Percentiles rank a stretch among this genome's conserved stretches.
Conservation (phyloP, 768 basidiomycete genomes). For the Termitomyces sp. region DNA sequence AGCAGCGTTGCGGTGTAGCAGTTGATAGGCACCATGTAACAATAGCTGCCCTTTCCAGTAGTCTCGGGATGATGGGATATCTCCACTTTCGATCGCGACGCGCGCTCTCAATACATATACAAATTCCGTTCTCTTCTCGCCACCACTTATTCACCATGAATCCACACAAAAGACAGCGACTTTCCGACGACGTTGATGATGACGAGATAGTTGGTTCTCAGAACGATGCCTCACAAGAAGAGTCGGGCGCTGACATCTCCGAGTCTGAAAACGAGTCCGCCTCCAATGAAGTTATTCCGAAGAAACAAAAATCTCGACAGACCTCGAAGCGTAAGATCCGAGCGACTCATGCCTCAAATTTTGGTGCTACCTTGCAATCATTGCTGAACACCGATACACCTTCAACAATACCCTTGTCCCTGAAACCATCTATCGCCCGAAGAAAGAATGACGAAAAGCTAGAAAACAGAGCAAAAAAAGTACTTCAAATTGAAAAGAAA, state of each 20-base stretch:
- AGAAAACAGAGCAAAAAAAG: conserved; percentile 65
- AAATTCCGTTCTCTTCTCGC: neutral
- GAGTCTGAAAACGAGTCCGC: conserved; percentile 29
- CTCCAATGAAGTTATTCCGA: conserved; percentile 55
- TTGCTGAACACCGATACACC: conserved; percentile 69
- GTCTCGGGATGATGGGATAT: neutral
- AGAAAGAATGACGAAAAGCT: conserved; percentile 73
- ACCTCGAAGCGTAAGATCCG: conserved; percentile 80
- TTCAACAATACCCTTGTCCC: conserved; percentile 64
- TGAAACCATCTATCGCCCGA: conserved; percentile 67
- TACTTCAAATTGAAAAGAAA: conserved; percentile 64
- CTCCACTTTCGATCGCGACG: neutral
- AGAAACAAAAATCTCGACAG: conserved; percentile 64
- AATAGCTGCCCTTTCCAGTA: conserved; percentile 3
- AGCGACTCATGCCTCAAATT: conserved; percentile 68
- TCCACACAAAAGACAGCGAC: conserved; percentile 48
- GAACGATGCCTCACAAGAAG: conserved; percentile 13
- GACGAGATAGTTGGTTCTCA: conserved; percentile 11
- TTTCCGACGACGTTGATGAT: conserved; percentile 22
- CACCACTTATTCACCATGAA: conserved; percentile 30
- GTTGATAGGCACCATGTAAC: conserved; percentile 5
- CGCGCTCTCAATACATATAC: conserved; percentile 1
- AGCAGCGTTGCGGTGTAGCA: neutral
- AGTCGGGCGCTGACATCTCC: conserved; percentile 7
- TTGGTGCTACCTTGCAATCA: conserved; percentile 69